Base-by-base conservation (phyloP, 306 rosid genomes). In the Erythrophleum fordii region DNA sequence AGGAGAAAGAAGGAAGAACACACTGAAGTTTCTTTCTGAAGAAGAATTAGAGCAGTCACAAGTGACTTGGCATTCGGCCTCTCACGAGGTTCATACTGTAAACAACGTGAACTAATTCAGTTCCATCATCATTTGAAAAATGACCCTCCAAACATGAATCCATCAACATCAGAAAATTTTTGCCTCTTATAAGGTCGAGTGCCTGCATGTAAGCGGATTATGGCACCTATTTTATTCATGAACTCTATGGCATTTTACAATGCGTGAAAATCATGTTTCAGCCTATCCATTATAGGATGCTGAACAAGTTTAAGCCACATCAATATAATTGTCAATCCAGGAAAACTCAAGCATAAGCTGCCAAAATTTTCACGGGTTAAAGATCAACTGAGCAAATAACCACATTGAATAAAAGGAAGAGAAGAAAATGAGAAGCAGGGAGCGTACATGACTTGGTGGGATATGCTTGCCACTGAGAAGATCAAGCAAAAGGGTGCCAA, bases 391-490 rank as follows among this genome's bases (percentile, higher is more conserved):
- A 75, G 31, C 81, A 70, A 81, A 53, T 55, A 13, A 73, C 45
- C 78, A 82, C 52, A 13, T 35, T 28, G 55, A 74, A 77, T 74
- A 26, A 65, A 73, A 72, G 41, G 48, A 60, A 60, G 53, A 69
- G 41, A 29, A 17, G 51, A 76, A 17, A 31, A 52, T 29, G 52
- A 34, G 51, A 25, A 79, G 45, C 46, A 53, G 56, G 79, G 45
- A 69, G 74, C 44, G 58, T 89, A 91, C 95, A 79, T 89, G 92
- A 82, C 91, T 85, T 0, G 93, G 95, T 31, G 95, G 95, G 31
- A 91, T 91, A 78, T 91, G 95, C 85, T 91, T 89, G 81, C 95
- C 95, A 72, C 93, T 89, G 66, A 91, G 93, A 68, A 91, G 93
- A 83, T 87, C 95, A 1, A 91, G 91, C 87, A 91, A 73, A 49